Base-by-base conservation (phyloP, 495 filamentous ascomycete genomes). In the Penicillium pulvis region DNA sequence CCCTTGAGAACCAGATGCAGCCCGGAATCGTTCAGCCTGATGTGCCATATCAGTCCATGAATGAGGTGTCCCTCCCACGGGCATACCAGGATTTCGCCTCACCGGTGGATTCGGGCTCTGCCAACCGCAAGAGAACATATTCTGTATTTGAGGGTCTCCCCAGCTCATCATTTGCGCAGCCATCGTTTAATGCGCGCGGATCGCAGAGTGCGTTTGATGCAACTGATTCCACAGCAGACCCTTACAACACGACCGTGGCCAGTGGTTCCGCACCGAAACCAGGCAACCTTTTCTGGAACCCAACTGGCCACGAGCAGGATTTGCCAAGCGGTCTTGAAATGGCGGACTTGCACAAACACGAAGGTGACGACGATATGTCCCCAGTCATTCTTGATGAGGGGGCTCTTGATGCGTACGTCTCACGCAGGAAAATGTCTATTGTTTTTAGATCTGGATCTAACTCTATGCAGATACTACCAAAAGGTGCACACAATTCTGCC, bases 401-500 rank as follows among this genome's bases (percentile, higher is more conserved):
- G 9, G 71, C 76, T 42, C 64, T 81, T 31, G 73, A 79, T 56
- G 68, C 69, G 68, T 78, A 72, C 53, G 74, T 78, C 14, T 19
- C 35, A 44, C 31, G 2, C 16, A 33, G 14, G 11, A 11, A 26
- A 44, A 23, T 26, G 31, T n/a, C n/a, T 19, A 11, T 39, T 52
- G 6, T 16, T 0, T 19, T 28, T 1, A 9, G 16, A 26, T 41
- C 2, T 24, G 28, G 1, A 49, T 60, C 69, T 77, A 63, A 73
- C 57, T 51, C 9, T 10, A 3, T 53, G 17, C 53, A 92, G 88
- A 49, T 93, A 92, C 66, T 86, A 90, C 53, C 75, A 81, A 19
- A 75, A 82, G 30, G 85, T 95, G 17, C 90, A 95, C 64, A 83
- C 85, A 2, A 83, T 85, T 16, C 86, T 93, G 53, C 92, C 92